Evolutionary conservation across 495 filamentous ascomycete species (phyloP).

Genomic region (Penicillium lividum): DNA sequence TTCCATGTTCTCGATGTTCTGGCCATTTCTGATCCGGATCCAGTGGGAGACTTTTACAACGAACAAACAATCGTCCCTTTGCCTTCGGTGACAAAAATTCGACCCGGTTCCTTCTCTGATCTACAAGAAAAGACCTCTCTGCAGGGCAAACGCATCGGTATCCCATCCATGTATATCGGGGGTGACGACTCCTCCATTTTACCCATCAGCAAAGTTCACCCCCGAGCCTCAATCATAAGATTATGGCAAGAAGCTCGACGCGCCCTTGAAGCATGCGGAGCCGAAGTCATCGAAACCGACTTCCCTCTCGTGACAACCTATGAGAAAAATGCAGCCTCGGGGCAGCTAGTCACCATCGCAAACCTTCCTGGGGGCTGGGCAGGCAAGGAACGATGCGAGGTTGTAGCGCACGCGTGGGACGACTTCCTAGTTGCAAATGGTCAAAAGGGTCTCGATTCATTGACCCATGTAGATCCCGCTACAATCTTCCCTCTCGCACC

Average conservation of each 20-base stretch:
- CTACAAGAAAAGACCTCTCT: constrained; percentile 23
- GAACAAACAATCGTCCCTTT: constrained; percentile 31
- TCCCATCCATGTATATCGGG: constrained; percentile 40
- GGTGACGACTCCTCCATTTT: constrained; percentile 23
- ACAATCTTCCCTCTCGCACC: constrained; percentile 38
- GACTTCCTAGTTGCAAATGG: constrained; percentile 33
- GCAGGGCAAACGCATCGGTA: constrained; percentile 32
- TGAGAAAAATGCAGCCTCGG: constrained; percentile 30
- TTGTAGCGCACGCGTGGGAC: constrained; percentile 38
- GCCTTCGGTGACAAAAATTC: constrained; percentile 27
- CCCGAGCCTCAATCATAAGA: constrained; percentile 31
- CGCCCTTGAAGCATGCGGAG: constrained; percentile 31
- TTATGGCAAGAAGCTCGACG: constrained; percentile 32
- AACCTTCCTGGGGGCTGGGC: constrained; percentile 35
- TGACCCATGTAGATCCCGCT: constrained; percentile 30
- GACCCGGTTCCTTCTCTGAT: constrained; percentile 25
- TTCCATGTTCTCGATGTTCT: constrained; percentile 36
- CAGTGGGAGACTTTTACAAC: constrained; percentile 37
- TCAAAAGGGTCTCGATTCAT: constrained; percentile 27
- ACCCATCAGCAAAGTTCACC: constrained; percentile 24
- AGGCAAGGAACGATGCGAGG: constrained; percentile 34
- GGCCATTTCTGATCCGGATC: constrained; percentile 26
- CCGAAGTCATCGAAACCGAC: constrained; percentile 35
- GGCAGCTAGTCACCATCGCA: constrained; percentile 34
- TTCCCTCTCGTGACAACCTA: constrained; percentile 36